Base-by-base conservation (phyloP, 306 rosid genomes). In the Astragalus glycyphyllos region DNA sequence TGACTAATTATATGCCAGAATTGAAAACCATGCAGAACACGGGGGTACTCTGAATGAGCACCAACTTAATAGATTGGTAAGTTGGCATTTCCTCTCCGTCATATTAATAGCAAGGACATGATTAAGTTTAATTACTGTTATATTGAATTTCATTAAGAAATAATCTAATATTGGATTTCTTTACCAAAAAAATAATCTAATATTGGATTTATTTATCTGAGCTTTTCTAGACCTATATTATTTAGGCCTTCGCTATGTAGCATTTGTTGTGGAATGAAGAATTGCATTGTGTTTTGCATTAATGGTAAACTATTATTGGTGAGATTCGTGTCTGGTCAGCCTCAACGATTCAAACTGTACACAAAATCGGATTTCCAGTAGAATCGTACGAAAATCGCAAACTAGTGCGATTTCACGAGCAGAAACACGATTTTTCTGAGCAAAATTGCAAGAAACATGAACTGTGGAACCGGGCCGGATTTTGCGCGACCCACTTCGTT, bases 21-120 rank as follows among this genome's bases (percentile, higher is more conserved):
- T 92, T 56, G 98, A 92, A 82, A 88, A 86, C 68, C 98, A 92
- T 77, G 98, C 98, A 15, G 98, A 92, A 80, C 96, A 92, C 65
- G 98, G 98, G 69, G 98, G 96, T 71, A 92, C 98, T 66, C 71
- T 92, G 80, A 92, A 92, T 11, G 98, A 92, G 80, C 98, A 92
- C 76, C 98, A 92, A 79, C 95, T 92, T 56, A 92, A 83, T 86
- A 83, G 98, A 80, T 84, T 92, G 90, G 98, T 92, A 62, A 72
- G 96, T 80, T 62, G 54, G 54, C 54, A 5, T 60, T 58, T 58
- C 59, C 62, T 14, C 11, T 65, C 11, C 65, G 45, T 73, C 12
- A 49, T 65, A 20, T 42, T 65, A 23, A 5, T 35, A 6, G 61
- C 38, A 59, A 46, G 45, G 17, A n/a, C 40, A 66, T 65, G 55